Evolutionary conservation across 495 filamentous ascomycete genomes (phyloP), one percentile per base, ranked within the genome.

Genomic region (Aspergillus bridgeri): DNA sequence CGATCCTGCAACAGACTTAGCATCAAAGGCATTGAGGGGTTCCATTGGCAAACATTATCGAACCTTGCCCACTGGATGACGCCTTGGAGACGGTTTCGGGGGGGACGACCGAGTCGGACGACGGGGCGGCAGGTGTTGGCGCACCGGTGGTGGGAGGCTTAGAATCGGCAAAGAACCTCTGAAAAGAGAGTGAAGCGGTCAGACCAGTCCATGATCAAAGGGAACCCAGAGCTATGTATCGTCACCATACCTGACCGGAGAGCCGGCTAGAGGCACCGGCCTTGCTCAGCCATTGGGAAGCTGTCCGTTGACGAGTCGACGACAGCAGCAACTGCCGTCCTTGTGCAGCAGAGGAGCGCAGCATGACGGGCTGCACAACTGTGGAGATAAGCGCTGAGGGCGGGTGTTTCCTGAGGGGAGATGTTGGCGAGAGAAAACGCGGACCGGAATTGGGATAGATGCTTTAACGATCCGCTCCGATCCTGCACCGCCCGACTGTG

Each of bases 61-160:
- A 72, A 65, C 74, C 79, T 65, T 75, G 66, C 59, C 71, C 71
- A 51, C 75, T 70, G 48, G 85, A 69, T 2, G 79, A 70, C 7
- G 83, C 83, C 56, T 81, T 81, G 27, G 89, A 84, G 11, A 86
- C 75, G 48, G 84, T 81, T 63, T 87, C 79, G 47, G 83, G 74
- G 24, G 83, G 75, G 48, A 90, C 81, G 47, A 77, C 72, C n/a
- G 83, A 75, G 43, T 75, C 67, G 53, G 78, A 74, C 20, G 81
- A 78, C 51, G 78, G 78, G 47, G 76, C 65, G 24, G 61, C 74
- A 45, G 75, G 77, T 3, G 77, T 77, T 20, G 73, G 65, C 29
- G 65, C 64, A 58, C 60, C 65, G 11, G 68, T 60, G 9, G 33
- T 38, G 7, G 63, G 60, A 53, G 75, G 69, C 38, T 74, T 78